Evolutionary conservation across 805 yeast genomes (phyloP), one percentile per base, ranked within the genome.

Genomic region (Lachancea lanzarotensis): DNA sequence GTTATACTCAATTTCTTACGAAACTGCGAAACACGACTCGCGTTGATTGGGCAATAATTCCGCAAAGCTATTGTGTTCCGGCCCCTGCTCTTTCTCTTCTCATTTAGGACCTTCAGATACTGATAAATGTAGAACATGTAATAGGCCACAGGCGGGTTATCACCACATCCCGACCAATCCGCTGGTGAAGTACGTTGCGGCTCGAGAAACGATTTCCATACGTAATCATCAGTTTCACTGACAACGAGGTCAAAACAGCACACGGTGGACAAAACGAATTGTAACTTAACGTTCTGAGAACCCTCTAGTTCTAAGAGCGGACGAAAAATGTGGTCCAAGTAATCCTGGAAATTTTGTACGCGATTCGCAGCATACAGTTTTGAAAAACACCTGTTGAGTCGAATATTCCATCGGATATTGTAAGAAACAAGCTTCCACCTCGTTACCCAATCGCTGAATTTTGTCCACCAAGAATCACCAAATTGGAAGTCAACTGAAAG

Each of bases 111-210:
- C n/a, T 57, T 37, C 36, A 55, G 32, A 34, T 59, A 52, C 13
- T 54, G 38, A 39, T 54, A 65, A 10, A 67, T 50, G 45, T 68
- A 67, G 44, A 65, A 69, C 54, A 66, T 52, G 50, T 68, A 68
- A 38, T 68, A 67, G 13, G 69, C 57, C 27, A 67, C 58, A 1
- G 72, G 69, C 8, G 74, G 73, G 45, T 69, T 69, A 15, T 60
- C 65, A 4, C 60, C 57, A 20, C 50, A 41, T 0, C 59, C 56
- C 3, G 43, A 44, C 72, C 73, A 69, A 5, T 55, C 42, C 1
- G 31, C 32, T 10, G 65, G 65, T 8, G 27, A 16, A 2, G 53
- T 47, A 10, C 17, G 12, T 16, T 38, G 38, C 11, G 46, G 46
- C 35, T 50, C 48, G 3, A 55, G 47, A 42, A 62, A 52, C 38